Evolutionary conservation across 768 basidiomycete genomes (phyloP).

Genomic region (Podaxis mareebaensis): DNA sequence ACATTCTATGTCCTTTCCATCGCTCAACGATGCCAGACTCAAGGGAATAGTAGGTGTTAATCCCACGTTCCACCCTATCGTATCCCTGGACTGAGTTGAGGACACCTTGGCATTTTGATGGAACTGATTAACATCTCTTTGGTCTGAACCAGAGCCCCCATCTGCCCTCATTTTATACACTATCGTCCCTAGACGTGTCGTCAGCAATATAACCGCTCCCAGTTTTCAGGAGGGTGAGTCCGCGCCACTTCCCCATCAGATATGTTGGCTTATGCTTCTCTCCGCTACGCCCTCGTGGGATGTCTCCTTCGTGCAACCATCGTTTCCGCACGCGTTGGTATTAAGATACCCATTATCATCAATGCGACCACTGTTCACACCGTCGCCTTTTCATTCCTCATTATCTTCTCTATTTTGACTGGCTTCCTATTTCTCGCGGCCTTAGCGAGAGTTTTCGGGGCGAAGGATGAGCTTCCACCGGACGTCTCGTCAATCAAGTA

Average conservation of each 20-base stretch:
- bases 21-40: no score
- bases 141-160: neutral
- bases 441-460: neutral
- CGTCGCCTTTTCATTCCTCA: slow-evolving; percentile 7
- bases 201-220: slow-evolving; percentile 40
- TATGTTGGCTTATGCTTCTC: neutral
- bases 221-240: neutral
- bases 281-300: neutral
- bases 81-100: neutral
- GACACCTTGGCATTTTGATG: neutral
- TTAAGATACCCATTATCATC: slow-evolving; percentile 9
- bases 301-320: slow-evolving; percentile 5
- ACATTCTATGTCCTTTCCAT: no score
- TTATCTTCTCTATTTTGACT: slow-evolving; percentile 2
- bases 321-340: neutral
- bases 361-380: neutral
- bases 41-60: neutral
- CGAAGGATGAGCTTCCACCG: slow-evolving; percentile 1
- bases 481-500: slow-evolving; percentile 6
- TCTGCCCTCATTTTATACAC: neutral
- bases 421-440: neutral
- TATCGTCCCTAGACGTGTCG: slow-evolving; percentile 44
- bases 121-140: neutral
- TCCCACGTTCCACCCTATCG: neutral
- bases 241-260: neutral